These are phyloP conservation scores for Kwoniella mangroviensis DNA, from an alignment of 768 basidiomycete species.

Conservation along the genomic window DNA sequence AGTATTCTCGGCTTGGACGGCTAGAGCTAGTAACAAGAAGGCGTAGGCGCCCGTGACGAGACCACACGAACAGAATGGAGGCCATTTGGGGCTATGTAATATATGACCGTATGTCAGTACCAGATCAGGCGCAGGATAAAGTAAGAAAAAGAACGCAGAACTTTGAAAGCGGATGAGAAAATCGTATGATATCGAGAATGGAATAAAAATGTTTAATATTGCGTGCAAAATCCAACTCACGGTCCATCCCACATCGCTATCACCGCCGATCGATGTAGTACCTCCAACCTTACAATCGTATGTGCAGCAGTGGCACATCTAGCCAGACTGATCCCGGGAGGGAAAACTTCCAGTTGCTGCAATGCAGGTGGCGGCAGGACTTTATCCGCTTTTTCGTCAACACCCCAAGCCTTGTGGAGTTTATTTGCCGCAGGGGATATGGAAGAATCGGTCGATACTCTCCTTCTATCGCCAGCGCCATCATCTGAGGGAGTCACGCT, in stretches of 20 bases:
- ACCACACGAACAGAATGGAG: slow-evolving; percentile 57
- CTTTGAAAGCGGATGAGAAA: too few species aligned
- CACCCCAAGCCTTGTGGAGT: slow-evolving; percentile 57
- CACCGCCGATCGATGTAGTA: slow-evolving; percentile 52
- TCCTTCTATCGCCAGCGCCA: neutral
- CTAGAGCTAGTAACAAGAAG: slow-evolving; percentile 53
- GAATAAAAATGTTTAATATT: too few species aligned
- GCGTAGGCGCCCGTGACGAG: slow-evolving; percentile 56
- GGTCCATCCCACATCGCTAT: slow-evolving; percentile 55
- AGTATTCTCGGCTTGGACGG: slow-evolving; percentile 52
- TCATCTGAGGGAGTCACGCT: slow-evolving; percentile 4
- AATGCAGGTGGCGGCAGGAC: slow-evolving; percentile 20
- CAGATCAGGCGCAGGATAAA: too few species aligned
- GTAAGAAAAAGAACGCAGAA: too few species aligned
- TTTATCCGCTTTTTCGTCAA: slow-evolving; percentile 42
- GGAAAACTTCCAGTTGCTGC: slow-evolving; percentile 41
- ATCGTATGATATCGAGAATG: too few species aligned
- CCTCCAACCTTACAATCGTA: slow-evolving; percentile 55
- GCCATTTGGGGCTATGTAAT: slow-evolving; percentile 50
- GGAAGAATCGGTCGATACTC: slow-evolving; percentile 9
- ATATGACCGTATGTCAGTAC: slow-evolving; percentile 1
- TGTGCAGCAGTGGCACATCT: slow-evolving; percentile 56
- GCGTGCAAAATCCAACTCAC: too few species aligned
- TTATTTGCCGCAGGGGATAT: slow-evolving; percentile 13
- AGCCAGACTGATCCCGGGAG: slow-evolving; percentile 53